Base-by-base conservation (phyloP, 139 green algal species). In the Chlamydomonas incerta region DNA sequence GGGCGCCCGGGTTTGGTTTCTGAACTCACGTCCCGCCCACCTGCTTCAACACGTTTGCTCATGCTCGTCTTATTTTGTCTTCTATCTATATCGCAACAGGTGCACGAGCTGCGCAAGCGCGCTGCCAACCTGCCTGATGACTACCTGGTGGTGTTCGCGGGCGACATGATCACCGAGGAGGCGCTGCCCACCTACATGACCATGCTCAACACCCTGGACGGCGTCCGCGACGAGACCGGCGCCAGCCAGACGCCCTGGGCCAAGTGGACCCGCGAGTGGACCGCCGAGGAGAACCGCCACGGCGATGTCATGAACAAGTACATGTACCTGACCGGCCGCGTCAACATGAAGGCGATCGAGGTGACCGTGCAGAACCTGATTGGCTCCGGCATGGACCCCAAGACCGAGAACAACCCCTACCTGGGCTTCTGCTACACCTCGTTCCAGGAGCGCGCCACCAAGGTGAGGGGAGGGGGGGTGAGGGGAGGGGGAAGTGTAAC, bases 121-220 rank as follows among this genome's bases (percentile, higher is more conserved):
- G 88, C 94, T n/a, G 72, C 82, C 47, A 82, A 89, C 69, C 90
- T 99, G 74, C 96, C 97, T 0, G 96, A 99, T 72, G 97, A 99
- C 86, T 98, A 98, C 90, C 92, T 99, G 79, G 96, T 99, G 34
- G 93, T 95, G 23, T 93, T 99, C 66, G 93, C 97, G 21, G 93
- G 94, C 63, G 96, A 99, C 89, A 98, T 97, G 94, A 97, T 99
- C 87, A 99, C 97, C 8, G 98, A 99, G 94, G 98, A 99, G 93
- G 98, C 98, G 33, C 93, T 99, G 77, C 98, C 98, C 52, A 99
- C 97, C n/a, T 99, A 99, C 93, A 99, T 99, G 97, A 98, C 96
- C 88, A 99, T 99, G 98, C 91, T 99, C 37, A 99, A 99, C 94
- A 99, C 97, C 13, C 93, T 99, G 68, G 98, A 99, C 75, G 98